Evolutionary conservation across 1,284 basidiomycete species (phyloP), one percentile per base, ranked within the genome.

Genomic region (Heterobasidion occidentale): DNA sequence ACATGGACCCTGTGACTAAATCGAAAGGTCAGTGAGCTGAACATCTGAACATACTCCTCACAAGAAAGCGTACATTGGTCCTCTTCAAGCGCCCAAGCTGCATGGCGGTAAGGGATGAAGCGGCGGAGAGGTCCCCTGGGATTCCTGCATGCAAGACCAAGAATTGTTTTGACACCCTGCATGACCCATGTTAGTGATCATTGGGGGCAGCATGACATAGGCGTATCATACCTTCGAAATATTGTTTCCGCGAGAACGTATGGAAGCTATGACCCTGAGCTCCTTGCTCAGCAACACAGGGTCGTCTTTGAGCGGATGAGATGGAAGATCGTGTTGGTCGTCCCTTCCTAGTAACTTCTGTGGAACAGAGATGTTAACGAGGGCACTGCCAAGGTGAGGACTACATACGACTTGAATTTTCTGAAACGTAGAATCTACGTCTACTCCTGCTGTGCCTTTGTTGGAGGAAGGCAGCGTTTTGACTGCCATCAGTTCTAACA

Each of bases 81-180:
- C 5, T 69, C 69, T 44, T 81, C 73, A 7, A 68, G 46, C 35
- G 67, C 64, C 85, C 84, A 87, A 46, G 76, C 49, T 11, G 81
- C 63, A 61, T 84, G 81, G 59, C 80, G 80, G 63, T 84, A 84
- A 3, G 74, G 65, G 12, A 77, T 67, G 44, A 84, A 63, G 51
- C 75, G 76, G 36, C 67, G 60, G 34, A 86, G 63, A 14, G 75
- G 67, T 14, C 65, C 66, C 12, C 60, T 52, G 11, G 64, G 64
- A 52, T 70, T 65, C 0, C 69, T 64, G 35, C 71, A 70, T 5
- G 71, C 71, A 9, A 72, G 51, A 12, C 67, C 63, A 46, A 81
- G 67, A 58, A 80, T 60, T 33, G 60, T 27, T 2, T 57, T 42
- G 42, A 61, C 44, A 36, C 20, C 42, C 61, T 62, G 47, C 17